These are phyloP conservation scores for Pyrenophora tritici-repentis DNA, from an alignment of 2,329 filamentous ascomycete genomes.

Conservation along the genomic window DNA sequence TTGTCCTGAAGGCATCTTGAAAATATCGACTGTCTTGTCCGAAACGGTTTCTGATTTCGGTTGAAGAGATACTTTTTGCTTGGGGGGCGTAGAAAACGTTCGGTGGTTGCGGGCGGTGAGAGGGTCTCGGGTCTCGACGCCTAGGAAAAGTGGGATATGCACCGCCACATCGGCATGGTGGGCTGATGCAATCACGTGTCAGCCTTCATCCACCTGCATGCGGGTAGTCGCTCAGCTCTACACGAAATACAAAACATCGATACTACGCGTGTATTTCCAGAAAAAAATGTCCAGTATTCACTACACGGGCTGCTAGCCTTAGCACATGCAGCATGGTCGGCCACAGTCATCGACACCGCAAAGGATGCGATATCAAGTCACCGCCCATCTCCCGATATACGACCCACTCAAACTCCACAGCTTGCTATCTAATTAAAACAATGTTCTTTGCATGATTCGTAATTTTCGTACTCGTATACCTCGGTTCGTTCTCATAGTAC, in stretches of 20 bases:
- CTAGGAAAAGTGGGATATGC: slow-evolving; percentile 22
- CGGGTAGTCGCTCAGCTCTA: no score
- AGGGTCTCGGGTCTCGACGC: slow-evolving; percentile 17
- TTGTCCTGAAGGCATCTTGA: slow-evolving; percentile 57
- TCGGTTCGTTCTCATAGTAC: neutral
- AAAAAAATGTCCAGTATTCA: no score
- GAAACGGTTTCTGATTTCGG: slow-evolving; percentile 7
- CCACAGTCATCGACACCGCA: slow-evolving; percentile 1
- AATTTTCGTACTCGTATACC: neutral
- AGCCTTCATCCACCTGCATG: neutral
- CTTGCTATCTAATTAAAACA: slow-evolving; percentile 7
- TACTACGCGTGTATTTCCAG: no score
- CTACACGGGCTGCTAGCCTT: no score
- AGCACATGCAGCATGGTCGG: neutral
- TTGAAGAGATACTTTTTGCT: slow-evolving; percentile 11
- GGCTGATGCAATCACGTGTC: neutral
- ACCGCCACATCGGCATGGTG: slow-evolving; percentile 9
- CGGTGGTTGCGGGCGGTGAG: slow-evolving; percentile 26
- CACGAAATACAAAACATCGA: no score
- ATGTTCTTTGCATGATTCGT: slow-evolving; percentile 4
- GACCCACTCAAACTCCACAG: slow-evolving; percentile 16
- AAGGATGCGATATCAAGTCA: slow-evolving; percentile 8
- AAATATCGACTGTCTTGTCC: slow-evolving; percentile 7
- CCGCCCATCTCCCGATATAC: slow-evolving; percentile 6
- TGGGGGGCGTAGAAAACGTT: slow-evolving; percentile 19